phyloP scores from a whole-genome alignment of 352 stramenopile genomes.

The Globisporangium solare region DNA sequence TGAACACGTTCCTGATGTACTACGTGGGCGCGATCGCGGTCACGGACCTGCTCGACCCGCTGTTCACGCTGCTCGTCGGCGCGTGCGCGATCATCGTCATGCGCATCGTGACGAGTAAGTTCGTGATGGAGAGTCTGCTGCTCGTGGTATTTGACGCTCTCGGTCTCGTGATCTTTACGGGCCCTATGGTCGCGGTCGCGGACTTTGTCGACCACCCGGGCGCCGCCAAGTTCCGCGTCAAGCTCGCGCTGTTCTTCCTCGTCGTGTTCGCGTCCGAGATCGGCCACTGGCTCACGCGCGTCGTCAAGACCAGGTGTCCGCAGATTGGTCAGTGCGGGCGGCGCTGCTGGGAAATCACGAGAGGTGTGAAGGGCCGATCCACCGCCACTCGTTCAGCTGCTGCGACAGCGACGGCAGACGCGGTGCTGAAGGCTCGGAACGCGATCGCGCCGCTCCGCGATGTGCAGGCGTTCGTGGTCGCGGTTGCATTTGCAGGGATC shows the following conservation, averaged over 20 bases:
- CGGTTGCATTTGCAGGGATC: conserved; percentile 24
- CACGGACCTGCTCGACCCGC: conserved; percentile 33
- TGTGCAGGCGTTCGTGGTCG: conserved; percentile 27
- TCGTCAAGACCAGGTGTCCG: conserved; percentile 2
- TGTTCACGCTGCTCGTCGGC: conserved; percentile 42
- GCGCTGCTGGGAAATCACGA: conserved; percentile 4
- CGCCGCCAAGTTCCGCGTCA: conserved; percentile 25
- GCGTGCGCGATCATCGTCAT: conserved; percentile 34
- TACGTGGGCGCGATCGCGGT: conserved; percentile 25
- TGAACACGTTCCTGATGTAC: conserved; percentile 50
- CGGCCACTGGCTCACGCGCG: conserved; percentile 13
- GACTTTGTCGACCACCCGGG: conserved; percentile 38
- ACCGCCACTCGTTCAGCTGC: conserved; percentile 14
- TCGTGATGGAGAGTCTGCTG: conserved; percentile 41
- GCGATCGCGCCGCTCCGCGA: conserved; percentile 13
- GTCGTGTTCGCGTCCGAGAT: conserved; percentile 40
- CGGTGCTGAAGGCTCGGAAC: conserved; percentile 16
- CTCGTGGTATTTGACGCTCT: conserved; percentile 35
- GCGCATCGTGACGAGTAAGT: conserved; percentile 45
- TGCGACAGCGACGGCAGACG: conserved; percentile 19
- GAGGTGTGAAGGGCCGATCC: too few relatives aligned
- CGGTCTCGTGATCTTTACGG: conserved; percentile 21
- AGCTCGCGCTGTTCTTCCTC: conserved; percentile 44
- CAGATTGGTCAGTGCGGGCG: neutral
- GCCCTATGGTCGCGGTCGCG: conserved; percentile 35